A percentile compares a stretch with the other conserved stretches of the same genome.
Conservation (phyloP, 2,329 filamentous ascomycete genomes). For the Alternaria incomplexa region DNA sequence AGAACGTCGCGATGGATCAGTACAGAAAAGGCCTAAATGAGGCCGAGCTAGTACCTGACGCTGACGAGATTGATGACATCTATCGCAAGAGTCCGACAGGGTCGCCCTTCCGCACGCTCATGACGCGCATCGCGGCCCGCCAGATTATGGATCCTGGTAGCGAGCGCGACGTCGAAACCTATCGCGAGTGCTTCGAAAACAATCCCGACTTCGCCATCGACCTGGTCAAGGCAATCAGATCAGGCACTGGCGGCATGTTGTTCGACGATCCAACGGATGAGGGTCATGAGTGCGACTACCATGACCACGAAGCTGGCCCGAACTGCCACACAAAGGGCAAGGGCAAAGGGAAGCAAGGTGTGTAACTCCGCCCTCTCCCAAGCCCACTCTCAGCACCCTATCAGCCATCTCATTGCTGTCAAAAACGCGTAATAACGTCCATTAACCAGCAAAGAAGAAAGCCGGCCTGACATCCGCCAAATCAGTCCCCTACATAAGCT, state of each 20-base stretch:
- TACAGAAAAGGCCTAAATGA: constrained; percentile 59
- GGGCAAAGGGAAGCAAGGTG: constrained; percentile 45
- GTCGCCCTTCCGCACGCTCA: constrained; percentile 58
- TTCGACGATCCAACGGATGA: constrained; percentile 59
- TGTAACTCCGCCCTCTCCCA: constrained; percentile 30
- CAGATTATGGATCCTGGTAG: constrained; percentile 64
- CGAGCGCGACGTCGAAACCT: constrained; percentile 57
- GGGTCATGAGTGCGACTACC: constrained; percentile 55
- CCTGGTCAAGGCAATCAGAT: constrained; percentile 59
- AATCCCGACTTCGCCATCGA: constrained; percentile 61
- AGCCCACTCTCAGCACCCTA: constrained; percentile 14
- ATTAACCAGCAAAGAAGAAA: constrained; percentile 48
- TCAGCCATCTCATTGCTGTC: constrained; percentile 8
- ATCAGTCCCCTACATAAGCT: constrained; percentile 36
- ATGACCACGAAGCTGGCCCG: constrained; percentile 57
- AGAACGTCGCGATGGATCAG: constrained; percentile 62
- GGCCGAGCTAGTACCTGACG: constrained; percentile 59
- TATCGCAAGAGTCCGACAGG: constrained; percentile 54
- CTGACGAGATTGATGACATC: constrained; percentile 61
- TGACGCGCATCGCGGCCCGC: constrained; percentile 61
- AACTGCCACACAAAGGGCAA: constrained; percentile 48
- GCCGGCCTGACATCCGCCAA: constrained; percentile 40
- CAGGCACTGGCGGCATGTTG: constrained; percentile 56
- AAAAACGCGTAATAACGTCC: constrained; percentile 40
- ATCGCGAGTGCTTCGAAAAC: constrained; percentile 57